Conservation (phyloP, 768 basidiomycete species). For the Filobasidium wieringae region DNA sequence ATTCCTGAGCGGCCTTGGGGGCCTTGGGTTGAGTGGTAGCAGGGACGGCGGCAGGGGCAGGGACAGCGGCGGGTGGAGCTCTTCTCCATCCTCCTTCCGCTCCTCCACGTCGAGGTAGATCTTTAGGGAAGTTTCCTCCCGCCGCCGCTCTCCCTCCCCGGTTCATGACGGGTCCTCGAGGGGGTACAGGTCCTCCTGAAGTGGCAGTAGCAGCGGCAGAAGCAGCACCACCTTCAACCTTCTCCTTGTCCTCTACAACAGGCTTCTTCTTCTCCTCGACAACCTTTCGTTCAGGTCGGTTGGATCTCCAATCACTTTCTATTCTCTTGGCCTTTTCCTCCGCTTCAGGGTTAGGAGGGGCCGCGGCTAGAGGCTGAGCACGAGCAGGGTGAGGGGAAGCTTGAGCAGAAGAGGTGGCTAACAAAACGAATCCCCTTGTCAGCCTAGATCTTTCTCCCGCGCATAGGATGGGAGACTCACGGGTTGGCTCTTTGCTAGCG, state of each 20-base stretch:
- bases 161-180: neutral
- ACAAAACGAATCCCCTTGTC: neutral
- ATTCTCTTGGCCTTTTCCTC: constrained; percentile 14
- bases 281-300: constrained; percentile 4
- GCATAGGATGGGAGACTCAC: neutral
- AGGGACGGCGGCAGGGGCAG: constrained; percentile 1
- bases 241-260: constrained; percentile 20
- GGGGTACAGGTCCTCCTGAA: neutral
- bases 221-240: constrained; percentile 4
- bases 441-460: neutral
- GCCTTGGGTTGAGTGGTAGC: neutral
- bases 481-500: constrained; percentile 19
- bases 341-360: constrained; percentile 21
- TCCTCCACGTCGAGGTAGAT: neutral
- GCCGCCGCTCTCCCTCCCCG: neutral
- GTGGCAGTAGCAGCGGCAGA: neutral
- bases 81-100: neutral
- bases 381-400: constrained; percentile 47
- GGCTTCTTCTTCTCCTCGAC: constrained; percentile 35
- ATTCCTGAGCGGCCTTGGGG: neutral
- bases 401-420: constrained; percentile 51
- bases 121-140: neutral
- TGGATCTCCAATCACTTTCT: neutral
- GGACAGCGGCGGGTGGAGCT: neutral
- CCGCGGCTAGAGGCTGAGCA: constrained; percentile 24